Base-by-base conservation (phyloP, 306 rosid species). In the Senna siamea region DNA sequence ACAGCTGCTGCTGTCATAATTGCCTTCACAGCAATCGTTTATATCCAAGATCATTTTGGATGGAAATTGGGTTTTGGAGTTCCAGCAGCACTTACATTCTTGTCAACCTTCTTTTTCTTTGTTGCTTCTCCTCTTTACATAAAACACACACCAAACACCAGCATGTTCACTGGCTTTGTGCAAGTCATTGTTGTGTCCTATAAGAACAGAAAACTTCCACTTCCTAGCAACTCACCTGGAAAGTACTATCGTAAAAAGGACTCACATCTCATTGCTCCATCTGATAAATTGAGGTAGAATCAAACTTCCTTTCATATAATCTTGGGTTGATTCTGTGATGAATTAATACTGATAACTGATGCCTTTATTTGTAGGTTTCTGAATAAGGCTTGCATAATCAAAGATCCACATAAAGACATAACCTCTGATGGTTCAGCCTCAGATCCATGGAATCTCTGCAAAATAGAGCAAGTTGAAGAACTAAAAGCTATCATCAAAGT, bases 31-130 rank as follows among this genome's bases (percentile, higher is more conserved):
- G 88, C 15, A 22, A 71, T 91, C 2, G 91, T 91, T 13, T 89
- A 84, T 50, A 79, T 86, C 20, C 93, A 89, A 79, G 93, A 89
- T 14, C 76, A 81, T 15, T 52, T 73, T 11, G 89, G 95, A 7
- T 91, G 95, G 95, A 84, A 63, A 78, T 35, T 91, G 26, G 95
- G 97, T 13, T 91, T 79, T 60, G 93, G 89, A 4, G 80, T 91
- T 50, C 95, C 93, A 4, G 97, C 86, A 3, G 56, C 76, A 65
- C 85, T 89, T 0, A 85, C 87, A 93, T 44, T 87, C 37, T 6
- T 87, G 6, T 80, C 93, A 1, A 40, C 86, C 5, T 1, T 79
- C 41, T 69, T 63, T 10, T 89, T 91, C 79, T 53, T 84, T 62
- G 57, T 83, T 28, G 95, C 91, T 35, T 85, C 88, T 43, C 78